Evolutionary conservation across 805 yeast genomes (phyloP).

Genomic region (Trichomonascus vanleenenianus): DNA sequence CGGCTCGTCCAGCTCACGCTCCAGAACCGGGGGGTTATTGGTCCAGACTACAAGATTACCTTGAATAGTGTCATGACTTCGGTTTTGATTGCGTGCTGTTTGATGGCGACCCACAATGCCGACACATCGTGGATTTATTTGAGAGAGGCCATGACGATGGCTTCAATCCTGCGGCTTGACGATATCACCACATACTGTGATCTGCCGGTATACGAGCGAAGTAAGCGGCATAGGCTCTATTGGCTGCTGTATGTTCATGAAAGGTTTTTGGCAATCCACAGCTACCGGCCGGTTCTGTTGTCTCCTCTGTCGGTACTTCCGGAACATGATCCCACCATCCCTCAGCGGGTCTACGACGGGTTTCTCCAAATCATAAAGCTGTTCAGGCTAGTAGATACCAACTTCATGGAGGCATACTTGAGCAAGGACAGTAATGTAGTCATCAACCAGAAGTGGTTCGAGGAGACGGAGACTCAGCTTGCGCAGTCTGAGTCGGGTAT

Average conservation of each 20-base stretch:
- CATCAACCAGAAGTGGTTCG: slow-evolving; percentile 9
- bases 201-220: slow-evolving; percentile 2
- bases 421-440: slow-evolving; percentile 1
- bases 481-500: slow-evolving; percentile 2
- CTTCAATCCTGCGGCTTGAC: slow-evolving; percentile 5
- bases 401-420: slow-evolving; percentile 11
- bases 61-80: slow-evolving; percentile 5
- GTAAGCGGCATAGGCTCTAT: slow-evolving; percentile 5
- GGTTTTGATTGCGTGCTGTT: slow-evolving; percentile 5
- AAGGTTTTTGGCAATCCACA: slow-evolving; percentile 12
- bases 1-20: slow-evolving; percentile 3
- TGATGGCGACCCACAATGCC: slow-evolving; percentile 4
- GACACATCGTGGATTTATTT: slow-evolving; percentile 10
- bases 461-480: slow-evolving; percentile 8
- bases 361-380: slow-evolving; percentile 10
- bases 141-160: slow-evolving; percentile 12
- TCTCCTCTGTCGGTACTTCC: slow-evolving; percentile 6
- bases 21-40: slow-evolving; percentile 6
- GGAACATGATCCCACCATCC: slow-evolving; percentile 6
- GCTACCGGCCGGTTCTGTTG: slow-evolving; percentile 8
- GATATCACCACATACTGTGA: not conserved
- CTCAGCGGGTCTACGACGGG: slow-evolving; percentile 7
- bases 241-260: slow-evolving; percentile 14
- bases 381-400: slow-evolving; percentile 10
- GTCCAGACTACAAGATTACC: slow-evolving; percentile 1